Evolutionary conservation across 2,329 filamentous ascomycete genomes (phyloP).

Genomic region (Fusarium torulosum): DNA sequence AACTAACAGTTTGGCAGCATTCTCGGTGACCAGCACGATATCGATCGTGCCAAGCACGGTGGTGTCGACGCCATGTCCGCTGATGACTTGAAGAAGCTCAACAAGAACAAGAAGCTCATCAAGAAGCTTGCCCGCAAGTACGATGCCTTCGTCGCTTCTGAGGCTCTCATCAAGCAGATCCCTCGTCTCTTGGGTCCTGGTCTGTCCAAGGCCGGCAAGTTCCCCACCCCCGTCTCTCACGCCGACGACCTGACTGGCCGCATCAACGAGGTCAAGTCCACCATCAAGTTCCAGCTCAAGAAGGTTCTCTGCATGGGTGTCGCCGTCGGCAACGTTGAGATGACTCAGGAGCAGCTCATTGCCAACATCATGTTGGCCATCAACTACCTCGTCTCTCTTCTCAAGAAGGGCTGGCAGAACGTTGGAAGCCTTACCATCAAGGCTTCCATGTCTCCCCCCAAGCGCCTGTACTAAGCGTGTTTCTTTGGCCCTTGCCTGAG

Average conservation of each 20-base stretch:
- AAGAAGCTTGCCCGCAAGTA: slow-evolving; percentile 99
- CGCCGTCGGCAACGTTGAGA: slow-evolving; percentile 97
- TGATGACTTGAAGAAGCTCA: slow-evolving; percentile 99
- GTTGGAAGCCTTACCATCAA: slow-evolving; percentile 99
- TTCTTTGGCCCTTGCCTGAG: slow-evolving; percentile 43
- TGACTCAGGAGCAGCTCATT: slow-evolving; percentile 95
- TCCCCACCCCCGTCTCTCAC: slow-evolving; percentile 98
- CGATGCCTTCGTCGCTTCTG: slow-evolving; percentile 98
- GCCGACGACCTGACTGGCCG: slow-evolving; percentile 91
- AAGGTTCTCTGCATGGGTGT: slow-evolving; percentile 99
- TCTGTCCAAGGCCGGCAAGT: slow-evolving; percentile 99
- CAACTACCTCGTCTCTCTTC: slow-evolving; percentile 99
- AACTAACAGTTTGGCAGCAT: slow-evolving; percentile 57
- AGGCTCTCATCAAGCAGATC: slow-evolving; percentile 99
- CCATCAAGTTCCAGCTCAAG: slow-evolving; percentile 99
- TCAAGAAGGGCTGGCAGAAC: slow-evolving; percentile 99
- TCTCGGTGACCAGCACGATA: slow-evolving; percentile 88
- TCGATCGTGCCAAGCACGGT: slow-evolving; percentile 99
- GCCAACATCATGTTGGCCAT: slow-evolving; percentile 99
- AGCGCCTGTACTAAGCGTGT: slow-evolving; percentile 88
- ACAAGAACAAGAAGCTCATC: slow-evolving; percentile 99
- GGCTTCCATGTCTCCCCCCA: slow-evolving; percentile 99
- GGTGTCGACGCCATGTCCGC: slow-evolving; percentile 98
- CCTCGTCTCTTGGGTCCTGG: slow-evolving; percentile 98
- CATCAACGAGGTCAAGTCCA: slow-evolving; percentile 99